Evolutionary conservation across 1,139 yeast genomes (phyloP).

Genomic region (Trichomonascaceae sp.): DNA sequence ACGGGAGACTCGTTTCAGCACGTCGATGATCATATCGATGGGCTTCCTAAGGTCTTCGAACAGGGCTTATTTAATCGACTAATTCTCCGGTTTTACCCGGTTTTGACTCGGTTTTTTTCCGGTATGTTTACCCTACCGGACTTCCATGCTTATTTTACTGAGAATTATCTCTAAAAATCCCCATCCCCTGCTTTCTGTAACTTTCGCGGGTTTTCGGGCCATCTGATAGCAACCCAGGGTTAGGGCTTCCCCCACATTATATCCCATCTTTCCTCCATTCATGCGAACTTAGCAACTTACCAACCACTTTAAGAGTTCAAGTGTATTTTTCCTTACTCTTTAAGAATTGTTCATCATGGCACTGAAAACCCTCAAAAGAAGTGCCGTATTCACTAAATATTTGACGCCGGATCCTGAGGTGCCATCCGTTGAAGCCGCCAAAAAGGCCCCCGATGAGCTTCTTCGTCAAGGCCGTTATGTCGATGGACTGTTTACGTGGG

Average conservation of each 20-base stretch:
- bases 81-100: too few relatives aligned
- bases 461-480: conserved; percentile 57
- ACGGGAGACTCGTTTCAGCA: conserved; percentile 20
- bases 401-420: conserved; percentile 57
- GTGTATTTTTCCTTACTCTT: neutral
- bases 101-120: too few relatives aligned
- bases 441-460: conserved; percentile 33
- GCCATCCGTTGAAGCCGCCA: conserved; percentile 47
- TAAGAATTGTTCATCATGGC: neutral
- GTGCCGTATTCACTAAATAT: conserved; percentile 38
- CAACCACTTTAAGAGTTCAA: neutral
- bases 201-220: neutral
- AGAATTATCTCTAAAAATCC: too few relatives aligned
- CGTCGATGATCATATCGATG: conserved; percentile 6
- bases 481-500: conserved; percentile 58
- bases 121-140: neutral
- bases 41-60: conserved; percentile 14
- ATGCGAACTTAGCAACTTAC: conserved; percentile 1
- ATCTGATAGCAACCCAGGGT: neutral
- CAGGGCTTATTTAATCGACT: neutral
- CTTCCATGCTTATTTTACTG: too few relatives aligned
- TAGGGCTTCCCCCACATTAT: neutral
- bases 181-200: neutral
- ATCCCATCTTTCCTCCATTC: neutral
- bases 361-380: conserved; percentile 9